These are phyloP conservation scores for Sanghuangporus sanghuang DNA, from an alignment of 1,284 basidiomycete genomes.

Conservation along the genomic window DNA sequence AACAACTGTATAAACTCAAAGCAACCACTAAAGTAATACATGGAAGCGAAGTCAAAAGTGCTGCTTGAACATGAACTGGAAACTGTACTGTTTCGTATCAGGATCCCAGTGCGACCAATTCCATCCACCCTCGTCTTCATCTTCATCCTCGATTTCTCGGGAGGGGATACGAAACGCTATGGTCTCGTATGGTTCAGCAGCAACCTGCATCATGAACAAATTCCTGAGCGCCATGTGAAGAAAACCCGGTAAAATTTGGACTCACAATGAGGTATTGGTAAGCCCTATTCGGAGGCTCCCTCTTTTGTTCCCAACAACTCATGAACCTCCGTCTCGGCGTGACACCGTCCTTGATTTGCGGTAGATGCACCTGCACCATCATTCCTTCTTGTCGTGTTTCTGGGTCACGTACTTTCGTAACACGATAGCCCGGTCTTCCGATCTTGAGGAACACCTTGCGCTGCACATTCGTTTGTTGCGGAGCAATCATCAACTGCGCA, in stretches of 20 bases:
- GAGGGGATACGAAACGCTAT: constrained; percentile 98
- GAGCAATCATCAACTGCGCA: constrained; percentile 79
- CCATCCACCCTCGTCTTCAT: constrained; percentile 85
- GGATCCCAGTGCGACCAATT: constrained; percentile 98
- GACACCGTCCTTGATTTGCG: constrained; percentile 87
- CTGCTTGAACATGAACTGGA: constrained; percentile 89
- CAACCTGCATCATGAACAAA: constrained; percentile 56
- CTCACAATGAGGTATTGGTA: constrained; percentile 96
- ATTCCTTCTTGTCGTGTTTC: constrained; percentile 85
- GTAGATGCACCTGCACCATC: constrained; percentile 95
- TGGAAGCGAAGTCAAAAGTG: constrained; percentile 37
- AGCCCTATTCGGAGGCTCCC: constrained; percentile 91
- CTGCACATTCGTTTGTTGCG: constrained; percentile 69
- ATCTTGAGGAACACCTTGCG: constrained; percentile 97
- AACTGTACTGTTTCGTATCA: constrained; percentile 93
- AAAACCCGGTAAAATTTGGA: constrained; percentile 7
- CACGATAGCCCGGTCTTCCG: constrained; percentile 90
- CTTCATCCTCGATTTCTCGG: constrained; percentile 94
- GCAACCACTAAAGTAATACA: background rate
- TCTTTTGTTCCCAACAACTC: constrained; percentile 97
- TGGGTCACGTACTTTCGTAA: constrained; percentile 82
- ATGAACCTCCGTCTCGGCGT: constrained; percentile 90
- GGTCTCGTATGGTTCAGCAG: constrained; percentile 98
- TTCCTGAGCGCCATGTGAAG: constrained; percentile 6
- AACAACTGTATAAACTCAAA: background rate